Conservation (phyloP, 2,329 filamentous ascomycete species). For the Tolypocladium pustulatum region DNA sequence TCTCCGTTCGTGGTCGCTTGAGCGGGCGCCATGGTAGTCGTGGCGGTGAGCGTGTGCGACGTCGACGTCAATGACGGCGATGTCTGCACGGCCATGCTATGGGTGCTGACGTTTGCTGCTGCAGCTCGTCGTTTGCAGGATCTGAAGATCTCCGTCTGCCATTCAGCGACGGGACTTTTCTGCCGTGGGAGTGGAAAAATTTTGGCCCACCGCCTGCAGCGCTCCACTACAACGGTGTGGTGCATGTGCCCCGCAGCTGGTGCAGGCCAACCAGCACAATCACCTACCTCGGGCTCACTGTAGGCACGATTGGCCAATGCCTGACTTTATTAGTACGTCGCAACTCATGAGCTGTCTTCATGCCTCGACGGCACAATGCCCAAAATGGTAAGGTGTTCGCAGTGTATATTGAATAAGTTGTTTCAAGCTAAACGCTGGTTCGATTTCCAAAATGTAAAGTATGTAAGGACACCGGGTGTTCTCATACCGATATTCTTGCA, state of each 20-base stretch:
- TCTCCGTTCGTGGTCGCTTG: slow-evolving; percentile 21
- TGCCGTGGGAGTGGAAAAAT: slow-evolving; percentile 6
- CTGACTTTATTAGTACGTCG: too few species aligned
- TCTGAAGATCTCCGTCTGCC: background rate
- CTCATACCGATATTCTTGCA: background rate
- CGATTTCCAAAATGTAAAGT: background rate
- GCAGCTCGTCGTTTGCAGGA: background rate
- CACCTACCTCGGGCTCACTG: too few species aligned
- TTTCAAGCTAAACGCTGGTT: too few species aligned
- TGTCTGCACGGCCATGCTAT: slow-evolving; percentile 28
- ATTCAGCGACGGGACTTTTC: background rate
- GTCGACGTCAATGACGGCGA: slow-evolving; percentile 53
- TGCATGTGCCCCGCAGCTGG: background rate
- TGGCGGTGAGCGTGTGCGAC: slow-evolving; percentile 50
- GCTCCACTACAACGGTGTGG: too few species aligned
- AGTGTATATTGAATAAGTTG: too few species aligned
- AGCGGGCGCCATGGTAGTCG: slow-evolving; percentile 31
- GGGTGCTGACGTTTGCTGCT: background rate
- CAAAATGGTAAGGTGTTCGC: too few species aligned
- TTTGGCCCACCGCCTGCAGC: slow-evolving; percentile 7
- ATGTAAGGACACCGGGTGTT: too few species aligned
- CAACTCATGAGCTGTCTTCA: too few species aligned
- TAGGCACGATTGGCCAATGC: too few species aligned
- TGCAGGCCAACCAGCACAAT: background rate
- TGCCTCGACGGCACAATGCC: background rate